Conservation (phyloP, 139 green algal species). For the Haematococcus sp. region DNA sequence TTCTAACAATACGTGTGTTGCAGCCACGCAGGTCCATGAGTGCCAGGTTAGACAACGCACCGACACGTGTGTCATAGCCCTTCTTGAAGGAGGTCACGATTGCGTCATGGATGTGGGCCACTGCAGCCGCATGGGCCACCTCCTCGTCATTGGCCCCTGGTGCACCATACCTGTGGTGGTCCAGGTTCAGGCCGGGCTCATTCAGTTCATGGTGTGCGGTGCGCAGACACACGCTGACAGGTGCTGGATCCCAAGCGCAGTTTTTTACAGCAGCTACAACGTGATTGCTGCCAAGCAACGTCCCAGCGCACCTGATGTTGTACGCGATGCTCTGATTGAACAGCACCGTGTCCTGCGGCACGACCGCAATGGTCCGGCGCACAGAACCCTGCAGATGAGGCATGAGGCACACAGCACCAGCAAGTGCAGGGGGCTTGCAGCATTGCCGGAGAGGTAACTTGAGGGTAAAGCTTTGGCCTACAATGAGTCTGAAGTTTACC, state of each 20-base stretch:
- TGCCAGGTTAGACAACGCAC: constrained; percentile 33
- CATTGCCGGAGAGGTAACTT: background rate
- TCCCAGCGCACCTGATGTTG: constrained; percentile 79
- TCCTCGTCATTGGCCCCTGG: constrained; percentile 43
- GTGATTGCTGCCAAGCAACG: no score
- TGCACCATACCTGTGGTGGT: constrained; percentile 10
- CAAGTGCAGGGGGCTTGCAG: background rate
- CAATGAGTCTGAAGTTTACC: background rate
- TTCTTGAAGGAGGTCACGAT: constrained; percentile 54
- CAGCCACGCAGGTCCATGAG: background rate
- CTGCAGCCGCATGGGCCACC: constrained; percentile 57
- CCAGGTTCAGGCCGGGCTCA: no score
- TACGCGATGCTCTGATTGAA: constrained; percentile 91
- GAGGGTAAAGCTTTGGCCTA: background rate
- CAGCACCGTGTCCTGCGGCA: constrained; percentile 83
- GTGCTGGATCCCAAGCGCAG: no score
- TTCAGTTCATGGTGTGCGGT: no score
- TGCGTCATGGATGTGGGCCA: constrained; percentile 70
- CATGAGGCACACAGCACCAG: background rate
- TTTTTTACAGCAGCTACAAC: no score
- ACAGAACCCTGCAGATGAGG: constrained; percentile 32
- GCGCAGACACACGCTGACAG: no score
- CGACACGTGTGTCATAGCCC: constrained; percentile 79
- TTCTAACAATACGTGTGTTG: no score
- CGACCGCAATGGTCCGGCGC: constrained; percentile 41